Evolutionary conservation across 306 rosid species (phyloP), one percentile per base, ranked within the genome.

Genomic region (Pterocarpus macrocarpus): DNA sequence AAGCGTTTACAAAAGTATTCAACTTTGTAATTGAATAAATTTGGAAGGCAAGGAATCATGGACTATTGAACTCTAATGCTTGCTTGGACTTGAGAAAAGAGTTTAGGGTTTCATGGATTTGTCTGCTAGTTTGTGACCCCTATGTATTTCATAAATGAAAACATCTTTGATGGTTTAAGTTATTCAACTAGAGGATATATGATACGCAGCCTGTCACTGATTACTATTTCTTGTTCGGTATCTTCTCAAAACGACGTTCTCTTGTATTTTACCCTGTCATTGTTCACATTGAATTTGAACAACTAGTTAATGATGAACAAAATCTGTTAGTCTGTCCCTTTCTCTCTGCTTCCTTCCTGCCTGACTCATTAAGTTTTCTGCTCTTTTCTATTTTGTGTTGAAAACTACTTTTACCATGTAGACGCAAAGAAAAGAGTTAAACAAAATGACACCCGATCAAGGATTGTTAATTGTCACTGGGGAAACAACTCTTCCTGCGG

Each of bases 351-450:
- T 77, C 34, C 62, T 65, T 34, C 28, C 32, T 66, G 44, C 35
- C 28, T 32, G 5, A 57, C 67, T 64, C 9, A 39, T 7, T 43
- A 9, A 43, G 6, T 43, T 43, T 43, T 1, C 9, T 8, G 6
- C 8, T 9, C 12, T 49, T 49, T 49, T 49, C 47, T 61, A 30
- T 61, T 80, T 44, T 63, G 30, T 52, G 52, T 53, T 17, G 30
- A 52, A 55, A 49, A 72, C 32, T 67, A 1, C 3, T 79, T 84
- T 63, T 73, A 33, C 79, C 41, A 7, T 75, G 85, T 90, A 95
- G 99, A 89, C 99, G 0, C 91, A 91, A 86, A 89, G 73, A 73
- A 91, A 95, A 85, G 85, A 73, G 41, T 68, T 73, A 5, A 89
- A 78, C 75, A 83, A 73, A 83, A 45, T 86, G 70, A 82, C n/a